A percentile compares a stretch with the other conserved stretches of the same genome.
Evolutionary conservation across 2,329 filamentous ascomycete genomes (phyloP).

Genomic region (Aspergillus japonicus): DNA sequence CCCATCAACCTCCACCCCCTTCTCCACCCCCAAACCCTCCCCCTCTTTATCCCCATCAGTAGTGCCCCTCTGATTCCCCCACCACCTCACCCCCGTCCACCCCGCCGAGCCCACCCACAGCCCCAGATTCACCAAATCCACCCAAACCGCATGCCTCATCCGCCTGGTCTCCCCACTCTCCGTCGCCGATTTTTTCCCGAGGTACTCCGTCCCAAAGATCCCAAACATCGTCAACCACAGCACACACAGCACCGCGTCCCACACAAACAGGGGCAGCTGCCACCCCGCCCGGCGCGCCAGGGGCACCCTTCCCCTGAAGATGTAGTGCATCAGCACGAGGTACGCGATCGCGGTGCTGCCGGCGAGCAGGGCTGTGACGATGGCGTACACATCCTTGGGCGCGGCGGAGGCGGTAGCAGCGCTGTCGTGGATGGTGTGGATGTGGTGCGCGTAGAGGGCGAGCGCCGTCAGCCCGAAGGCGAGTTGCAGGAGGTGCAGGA

Average conservation of each 20-base stretch:
- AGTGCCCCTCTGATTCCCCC: slow-evolving; percentile 22
- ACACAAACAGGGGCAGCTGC: slow-evolving; percentile 54
- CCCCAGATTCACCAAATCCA: slow-evolving; percentile 71
- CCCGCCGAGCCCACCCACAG: slow-evolving; percentile 69
- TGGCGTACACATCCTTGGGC: slow-evolving; percentile 76
- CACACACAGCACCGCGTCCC: slow-evolving; percentile 71
- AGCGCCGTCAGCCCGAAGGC: slow-evolving; percentile 73
- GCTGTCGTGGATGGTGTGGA: slow-evolving; percentile 48
- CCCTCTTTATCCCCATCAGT: slow-evolving; percentile 8
- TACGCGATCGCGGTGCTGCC: slow-evolving; percentile 66
- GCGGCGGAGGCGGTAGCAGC: slow-evolving; percentile 54
- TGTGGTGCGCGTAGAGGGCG: slow-evolving; percentile 73
- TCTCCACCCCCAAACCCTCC: slow-evolving; percentile 21
- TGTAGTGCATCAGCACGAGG: slow-evolving; percentile 56
- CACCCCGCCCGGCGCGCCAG: slow-evolving; percentile 28
- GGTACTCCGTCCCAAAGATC: slow-evolving; percentile 78
- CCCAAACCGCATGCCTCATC: slow-evolving; percentile 87
- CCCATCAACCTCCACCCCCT: slow-evolving; percentile 16
- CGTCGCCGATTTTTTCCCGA: slow-evolving; percentile 43
- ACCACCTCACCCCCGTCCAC: slow-evolving; percentile 38
- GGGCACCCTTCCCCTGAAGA: slow-evolving; percentile 28
- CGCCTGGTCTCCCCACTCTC: slow-evolving; percentile 52
- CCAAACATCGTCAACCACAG: slow-evolving; percentile 82
- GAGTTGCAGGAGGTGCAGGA: slow-evolving; percentile 74
- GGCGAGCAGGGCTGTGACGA: slow-evolving; percentile 65